Percentiles rank a stretch among this genome's conserved stretches.
Evolutionary conservation across 2,329 filamentous ascomycete genomes (phyloP).

Genomic region (Teratosphaeria nubilosa): DNA sequence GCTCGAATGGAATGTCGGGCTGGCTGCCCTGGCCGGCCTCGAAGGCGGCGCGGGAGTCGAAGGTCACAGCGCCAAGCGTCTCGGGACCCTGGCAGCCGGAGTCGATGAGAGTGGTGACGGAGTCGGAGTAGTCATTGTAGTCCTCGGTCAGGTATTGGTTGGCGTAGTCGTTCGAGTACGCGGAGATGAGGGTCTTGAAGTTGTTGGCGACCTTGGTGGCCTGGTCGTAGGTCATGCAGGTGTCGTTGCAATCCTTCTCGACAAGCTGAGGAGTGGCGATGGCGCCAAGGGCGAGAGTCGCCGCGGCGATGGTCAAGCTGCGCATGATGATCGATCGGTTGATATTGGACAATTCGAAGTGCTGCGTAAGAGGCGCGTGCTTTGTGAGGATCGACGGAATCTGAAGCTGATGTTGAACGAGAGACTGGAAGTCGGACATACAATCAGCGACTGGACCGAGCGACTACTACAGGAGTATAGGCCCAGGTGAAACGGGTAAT

Average conservation of each 20-base stretch:
- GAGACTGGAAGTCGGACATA: constrained; percentile 1
- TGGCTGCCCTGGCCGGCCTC: constrained; percentile 20
- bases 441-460: not conserved
- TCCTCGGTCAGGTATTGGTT: constrained; percentile 13
- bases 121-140: constrained; percentile 23
- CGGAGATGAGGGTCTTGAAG: constrained; percentile 21
- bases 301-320: constrained; percentile 8
- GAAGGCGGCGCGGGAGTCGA: constrained; percentile 18
- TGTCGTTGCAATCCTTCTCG: constrained; percentile 10
- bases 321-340: constrained; percentile 7
- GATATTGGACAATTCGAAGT: not conserved
- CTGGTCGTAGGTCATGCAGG: constrained; percentile 17
- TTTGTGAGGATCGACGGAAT: not conserved
- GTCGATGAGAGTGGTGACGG: constrained; percentile 23
- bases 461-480: not conserved
- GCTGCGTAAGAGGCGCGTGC: not conserved
- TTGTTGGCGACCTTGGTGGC: constrained; percentile 19
- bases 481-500: constrained; percentile 6
- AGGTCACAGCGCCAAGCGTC: constrained; percentile 17
- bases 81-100: constrained; percentile 14
- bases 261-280: constrained; percentile 2
- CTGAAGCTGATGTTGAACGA: constrained; percentile 1
- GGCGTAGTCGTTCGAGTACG: constrained; percentile 19
- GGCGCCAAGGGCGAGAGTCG: constrained; percentile 9
- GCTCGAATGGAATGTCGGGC: constrained; percentile 22